Conservation (phyloP, 2,329 filamentous ascomycete genomes). For the Arthrobotrys conoides region DNA sequence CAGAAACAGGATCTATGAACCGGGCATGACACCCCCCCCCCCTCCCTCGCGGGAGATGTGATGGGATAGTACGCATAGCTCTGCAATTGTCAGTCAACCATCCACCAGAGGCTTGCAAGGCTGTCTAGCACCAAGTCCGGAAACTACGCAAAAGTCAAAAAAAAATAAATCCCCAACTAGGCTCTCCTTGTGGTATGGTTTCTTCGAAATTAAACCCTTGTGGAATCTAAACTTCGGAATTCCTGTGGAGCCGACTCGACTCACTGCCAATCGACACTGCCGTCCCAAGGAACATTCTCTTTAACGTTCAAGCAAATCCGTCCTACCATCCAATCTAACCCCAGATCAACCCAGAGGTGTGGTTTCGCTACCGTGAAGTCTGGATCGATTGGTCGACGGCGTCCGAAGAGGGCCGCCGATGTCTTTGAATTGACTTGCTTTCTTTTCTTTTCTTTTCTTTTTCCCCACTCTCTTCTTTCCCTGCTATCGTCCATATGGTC, state of each 20-base stretch:
- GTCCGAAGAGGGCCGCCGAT: slow-evolving; percentile 27
- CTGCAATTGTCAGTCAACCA: slow-evolving; percentile 55
- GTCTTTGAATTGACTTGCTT: slow-evolving; percentile 48
- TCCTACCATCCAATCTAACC: slow-evolving; percentile 58
- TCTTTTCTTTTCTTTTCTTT: slow-evolving; percentile 26
- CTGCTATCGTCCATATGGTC: slow-evolving; percentile 16
- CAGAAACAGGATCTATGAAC: slow-evolving; percentile 51
- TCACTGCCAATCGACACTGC: slow-evolving; percentile 37
- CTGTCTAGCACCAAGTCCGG: slow-evolving; percentile 48
- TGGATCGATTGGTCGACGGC: slow-evolving; percentile 54
- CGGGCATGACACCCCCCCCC: slow-evolving; percentile 52
- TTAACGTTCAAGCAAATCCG: slow-evolving; percentile 57
- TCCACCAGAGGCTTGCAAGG: slow-evolving; percentile 29
- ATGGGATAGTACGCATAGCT: slow-evolving; percentile 32
- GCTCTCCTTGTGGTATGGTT: slow-evolving; percentile 50
- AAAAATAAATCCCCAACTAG: not conserved
- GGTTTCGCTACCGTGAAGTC: slow-evolving; percentile 37
- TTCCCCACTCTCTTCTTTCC: slow-evolving; percentile 1
- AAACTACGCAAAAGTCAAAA: slow-evolving; percentile 56
- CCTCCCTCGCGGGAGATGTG: slow-evolving; percentile 54
- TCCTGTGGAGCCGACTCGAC: slow-evolving; percentile 28
- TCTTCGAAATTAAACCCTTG: slow-evolving; percentile 59
- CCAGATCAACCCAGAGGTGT: slow-evolving; percentile 51
- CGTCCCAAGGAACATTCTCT: slow-evolving; percentile 46
- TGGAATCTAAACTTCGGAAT: slow-evolving; percentile 53